Percentiles rank a stretch among this genome's conserved stretches.
phyloP scores from a whole-genome alignment of 75 land plant genomes.

The Cryptomeria japonica region DNA sequence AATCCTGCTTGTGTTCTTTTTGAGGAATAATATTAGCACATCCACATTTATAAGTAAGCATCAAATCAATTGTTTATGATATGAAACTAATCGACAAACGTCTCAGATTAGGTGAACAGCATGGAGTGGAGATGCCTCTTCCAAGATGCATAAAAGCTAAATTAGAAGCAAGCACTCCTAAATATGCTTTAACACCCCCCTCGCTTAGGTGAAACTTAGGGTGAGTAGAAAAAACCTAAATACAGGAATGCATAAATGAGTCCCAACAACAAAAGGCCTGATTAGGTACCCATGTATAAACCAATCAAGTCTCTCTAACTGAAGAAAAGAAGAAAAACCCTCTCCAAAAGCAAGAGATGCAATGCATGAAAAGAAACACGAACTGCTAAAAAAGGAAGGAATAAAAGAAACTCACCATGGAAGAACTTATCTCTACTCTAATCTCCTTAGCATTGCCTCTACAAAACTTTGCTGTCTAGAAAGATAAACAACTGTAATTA shows the following conservation, averaged over 20 bases:
- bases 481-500: not conserved
- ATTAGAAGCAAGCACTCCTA: too few species aligned
- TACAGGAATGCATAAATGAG: too few species aligned
- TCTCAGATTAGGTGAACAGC: not conserved
- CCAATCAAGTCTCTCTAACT: too few species aligned
- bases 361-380: too few species aligned
- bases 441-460: constrained; percentile 12
- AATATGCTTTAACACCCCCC: too few species aligned
- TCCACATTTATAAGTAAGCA: not conserved
- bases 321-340: too few species aligned
- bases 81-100: not conserved
- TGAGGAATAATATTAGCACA: not conserved
- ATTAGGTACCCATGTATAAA: too few species aligned
- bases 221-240: too few species aligned
- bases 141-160: not conserved
- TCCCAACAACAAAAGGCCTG: too few species aligned
- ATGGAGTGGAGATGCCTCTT: not conserved
- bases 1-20: not conserved
- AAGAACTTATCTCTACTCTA: not conserved
- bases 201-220: too few species aligned
- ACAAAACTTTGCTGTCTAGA: constrained; percentile 11
- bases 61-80: not conserved
- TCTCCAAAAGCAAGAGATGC: too few species aligned
- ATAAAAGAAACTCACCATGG: not conserved
- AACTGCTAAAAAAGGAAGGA: too few species aligned